Percentiles rank a stretch among this genome's conserved stretches.
phyloP scores from a whole-genome alignment of 2,329 filamentous ascomycete species.

The Botryotinia narcissicola region DNA sequence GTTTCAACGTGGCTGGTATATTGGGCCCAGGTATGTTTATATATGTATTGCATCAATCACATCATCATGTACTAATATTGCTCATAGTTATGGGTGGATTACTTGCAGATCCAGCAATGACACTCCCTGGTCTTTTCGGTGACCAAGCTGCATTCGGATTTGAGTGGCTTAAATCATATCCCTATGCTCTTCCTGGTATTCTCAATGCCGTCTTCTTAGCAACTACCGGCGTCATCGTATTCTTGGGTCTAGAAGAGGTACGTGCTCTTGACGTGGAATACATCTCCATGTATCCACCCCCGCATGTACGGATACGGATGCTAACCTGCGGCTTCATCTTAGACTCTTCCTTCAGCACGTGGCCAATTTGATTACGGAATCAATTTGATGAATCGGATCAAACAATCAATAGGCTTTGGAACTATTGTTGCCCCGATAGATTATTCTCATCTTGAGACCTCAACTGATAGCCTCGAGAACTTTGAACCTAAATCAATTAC shows the following conservation, averaged over 20 bases:
- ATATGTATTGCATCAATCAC: neutral
- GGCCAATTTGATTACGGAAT: conserved; percentile 17
- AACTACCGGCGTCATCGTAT: conserved; percentile 35
- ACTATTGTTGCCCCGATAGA: conserved; percentile 18
- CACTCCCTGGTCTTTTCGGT: conserved; percentile 36
- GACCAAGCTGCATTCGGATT: conserved; percentile 40
- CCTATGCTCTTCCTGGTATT: conserved; percentile 45
- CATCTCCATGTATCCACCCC: neutral
- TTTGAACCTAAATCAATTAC: conserved; percentile 12
- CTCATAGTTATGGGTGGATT: conserved; percentile 40
- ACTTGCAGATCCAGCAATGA: conserved; percentile 44
- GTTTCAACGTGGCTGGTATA: conserved; percentile 58
- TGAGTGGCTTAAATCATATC: conserved; percentile 41
- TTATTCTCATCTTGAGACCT: conserved; percentile 23
- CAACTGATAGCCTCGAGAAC: neutral
- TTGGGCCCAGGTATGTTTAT: conserved; percentile 54
- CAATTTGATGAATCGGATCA: conserved; percentile 13
- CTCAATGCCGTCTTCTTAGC: conserved; percentile 39
- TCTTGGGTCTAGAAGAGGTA: conserved; percentile 38
- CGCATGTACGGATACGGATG: neutral
- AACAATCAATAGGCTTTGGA: conserved; percentile 11
- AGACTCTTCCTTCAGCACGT: conserved; percentile 19
- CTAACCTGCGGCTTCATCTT: conserved; percentile 1
- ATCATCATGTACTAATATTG: conserved; percentile 15
- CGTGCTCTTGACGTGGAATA: conserved; percentile 6